phyloP scores from a whole-genome alignment of 2,329 filamentous ascomycete genomes.

The Neonectria ditissima region DNA sequence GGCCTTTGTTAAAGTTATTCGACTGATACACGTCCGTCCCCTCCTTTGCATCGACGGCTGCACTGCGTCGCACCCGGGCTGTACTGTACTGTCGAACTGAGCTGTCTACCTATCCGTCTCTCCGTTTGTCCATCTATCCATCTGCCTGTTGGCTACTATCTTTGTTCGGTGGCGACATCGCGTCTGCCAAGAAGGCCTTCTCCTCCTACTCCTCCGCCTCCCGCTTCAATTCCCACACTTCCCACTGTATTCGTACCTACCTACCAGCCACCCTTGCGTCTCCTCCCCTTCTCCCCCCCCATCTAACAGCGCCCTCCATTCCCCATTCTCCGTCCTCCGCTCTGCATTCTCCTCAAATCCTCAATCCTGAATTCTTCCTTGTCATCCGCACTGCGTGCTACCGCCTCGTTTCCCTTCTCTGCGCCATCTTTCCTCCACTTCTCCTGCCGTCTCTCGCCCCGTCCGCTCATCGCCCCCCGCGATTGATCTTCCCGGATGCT shows the following conservation, averaged over 20 bases:
- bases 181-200: slow-evolving; percentile 33
- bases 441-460: slow-evolving; percentile 17
- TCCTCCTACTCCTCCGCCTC: slow-evolving; percentile 1
- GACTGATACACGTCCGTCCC: no score
- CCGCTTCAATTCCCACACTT: slow-evolving; percentile 3
- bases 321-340: not conserved
- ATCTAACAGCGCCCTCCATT: slow-evolving; percentile 24
- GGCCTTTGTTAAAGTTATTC: no score
- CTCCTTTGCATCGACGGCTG: not conserved
- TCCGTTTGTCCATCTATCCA: not conserved
- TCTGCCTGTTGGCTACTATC: not conserved
- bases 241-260: slow-evolving; percentile 19
- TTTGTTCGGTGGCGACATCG: slow-evolving; percentile 35
- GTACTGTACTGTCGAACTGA: no score
- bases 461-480: slow-evolving; percentile 30
- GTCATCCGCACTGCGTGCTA: slow-evolving; percentile 16
- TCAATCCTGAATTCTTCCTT: slow-evolving; percentile 16
- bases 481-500: slow-evolving; percentile 44
- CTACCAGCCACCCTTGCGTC: slow-evolving; percentile 28
- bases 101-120: no score
- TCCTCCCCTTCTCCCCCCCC: slow-evolving; percentile 26
- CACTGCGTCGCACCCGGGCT: not conserved
- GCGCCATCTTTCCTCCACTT: slow-evolving; percentile 1
- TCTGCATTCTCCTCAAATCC: slow-evolving; percentile 22
- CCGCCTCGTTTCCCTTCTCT: not conserved